Conservation (phyloP, 2,329 filamentous ascomycete species). For the Pseudogymnoascus sp. region DNA sequence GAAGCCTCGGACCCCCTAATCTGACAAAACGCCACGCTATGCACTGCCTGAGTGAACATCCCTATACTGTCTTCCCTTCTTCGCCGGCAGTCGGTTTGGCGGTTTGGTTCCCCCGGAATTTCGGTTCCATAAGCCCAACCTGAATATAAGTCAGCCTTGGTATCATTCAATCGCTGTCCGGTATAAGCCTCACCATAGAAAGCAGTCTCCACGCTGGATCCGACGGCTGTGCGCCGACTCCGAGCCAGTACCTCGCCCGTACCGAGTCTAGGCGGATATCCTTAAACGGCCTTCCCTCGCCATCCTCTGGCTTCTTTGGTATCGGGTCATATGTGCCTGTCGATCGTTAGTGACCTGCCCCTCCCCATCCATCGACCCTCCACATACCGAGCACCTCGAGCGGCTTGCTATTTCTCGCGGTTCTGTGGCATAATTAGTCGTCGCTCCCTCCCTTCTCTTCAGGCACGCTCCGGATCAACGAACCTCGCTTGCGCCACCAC, state of each 20-base stretch:
- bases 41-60: slow-evolving; percentile 7
- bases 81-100: slow-evolving; percentile 6
- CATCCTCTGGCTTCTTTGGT: slow-evolving; percentile 52
- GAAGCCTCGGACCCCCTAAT: not conserved
- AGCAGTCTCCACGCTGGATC: slow-evolving; percentile 83
- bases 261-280: slow-evolving; percentile 79
- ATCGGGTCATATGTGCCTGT: slow-evolving; percentile 59
- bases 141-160: slow-evolving; percentile 12
- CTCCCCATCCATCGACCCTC: not conserved
- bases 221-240: slow-evolving; percentile 90
- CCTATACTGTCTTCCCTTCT: slow-evolving; percentile 7
- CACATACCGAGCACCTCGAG: slow-evolving; percentile 74
- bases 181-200: slow-evolving; percentile 53
- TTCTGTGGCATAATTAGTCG: slow-evolving; percentile 40
- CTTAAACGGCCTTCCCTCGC: slow-evolving; percentile 68
- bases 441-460: not conserved
- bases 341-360: slow-evolving; percentile 1
- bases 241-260: slow-evolving; percentile 89
- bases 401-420: slow-evolving; percentile 77
- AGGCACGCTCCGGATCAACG: slow-evolving; percentile 19
- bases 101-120: slow-evolving; percentile 16
- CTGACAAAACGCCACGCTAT: slow-evolving; percentile 13
- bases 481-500: slow-evolving; percentile 90
- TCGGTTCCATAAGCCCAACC: slow-evolving; percentile 27
- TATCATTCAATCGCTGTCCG: not conserved